A percentile compares a stretch with the other conserved stretches of the same genome.
Evolutionary conservation across 129 eudicot species (phyloP).

Genomic region (Saussurea involucrata): DNA sequence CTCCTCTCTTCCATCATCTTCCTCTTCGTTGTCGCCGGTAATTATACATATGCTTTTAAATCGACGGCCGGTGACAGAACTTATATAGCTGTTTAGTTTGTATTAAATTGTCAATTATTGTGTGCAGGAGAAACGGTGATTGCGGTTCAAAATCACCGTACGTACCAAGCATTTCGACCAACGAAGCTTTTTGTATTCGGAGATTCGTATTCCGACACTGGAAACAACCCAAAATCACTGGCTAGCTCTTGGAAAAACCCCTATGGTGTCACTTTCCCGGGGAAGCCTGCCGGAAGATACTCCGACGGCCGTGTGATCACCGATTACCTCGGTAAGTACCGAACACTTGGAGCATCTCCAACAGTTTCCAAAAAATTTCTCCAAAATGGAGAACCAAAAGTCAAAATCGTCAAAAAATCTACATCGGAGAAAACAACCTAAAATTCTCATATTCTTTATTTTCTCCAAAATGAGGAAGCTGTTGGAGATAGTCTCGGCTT

Average conservation of each 20-base stretch:
- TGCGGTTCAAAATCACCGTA: neutral
- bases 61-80: neutral
- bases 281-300: conserved; percentile 93
- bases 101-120: neutral
- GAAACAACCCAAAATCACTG: conserved; percentile 46
- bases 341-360: no score
- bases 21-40: conserved; percentile 37
- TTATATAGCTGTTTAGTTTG: neutral
- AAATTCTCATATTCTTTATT: no score
- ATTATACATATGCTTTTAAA: neutral
- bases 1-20: conserved; percentile 9
- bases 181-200: conserved; percentile 76
- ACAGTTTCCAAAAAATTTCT: no score
- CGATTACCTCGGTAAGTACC: conserved; percentile 65
- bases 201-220: conserved; percentile 85
- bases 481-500: no score
- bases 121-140: conserved; percentile 19
- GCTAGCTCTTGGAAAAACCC: conserved; percentile 66
- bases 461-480: no score
- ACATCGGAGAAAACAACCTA: no score
- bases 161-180: conserved; percentile 13
- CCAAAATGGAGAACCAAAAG: no score
- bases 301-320: conserved; percentile 92
- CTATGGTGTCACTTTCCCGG: conserved; percentile 82
- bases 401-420: no score